These are phyloP conservation scores for Aspergillus cristatus DNA, from an alignment of 495 filamentous ascomycete genomes.

Conservation along the genomic window DNA sequence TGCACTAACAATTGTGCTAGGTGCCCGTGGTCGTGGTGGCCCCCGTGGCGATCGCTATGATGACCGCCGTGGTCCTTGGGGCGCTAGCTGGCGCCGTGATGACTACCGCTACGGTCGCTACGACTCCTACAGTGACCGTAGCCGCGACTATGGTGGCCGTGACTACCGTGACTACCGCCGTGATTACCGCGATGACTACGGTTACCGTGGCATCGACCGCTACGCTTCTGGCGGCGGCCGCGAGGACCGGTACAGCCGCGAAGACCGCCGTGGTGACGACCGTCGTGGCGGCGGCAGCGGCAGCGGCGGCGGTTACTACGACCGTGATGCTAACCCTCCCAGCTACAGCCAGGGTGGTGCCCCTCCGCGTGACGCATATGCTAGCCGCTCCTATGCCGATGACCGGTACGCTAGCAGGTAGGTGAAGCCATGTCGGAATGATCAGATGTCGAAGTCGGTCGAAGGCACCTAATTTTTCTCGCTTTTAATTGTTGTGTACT, in stretches of 20 bases:
- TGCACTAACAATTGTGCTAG: conserved; percentile 15
- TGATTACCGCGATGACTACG: conserved; percentile 35
- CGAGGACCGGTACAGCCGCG: conserved; percentile 61
- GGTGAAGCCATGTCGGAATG: conserved; percentile 9
- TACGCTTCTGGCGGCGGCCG: conserved; percentile 58
- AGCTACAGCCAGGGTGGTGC: conserved; percentile 48
- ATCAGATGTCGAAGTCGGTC: conserved; percentile 5
- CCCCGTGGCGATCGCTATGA: conserved; percentile 33
- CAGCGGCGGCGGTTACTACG: conserved; percentile 41
- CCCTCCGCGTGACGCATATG: conserved; percentile 54
- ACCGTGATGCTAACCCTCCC: conserved; percentile 27
- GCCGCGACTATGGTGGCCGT: conserved; percentile 42
- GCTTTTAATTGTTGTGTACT: conserved; percentile 6
- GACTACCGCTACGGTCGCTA: conserved; percentile 43
- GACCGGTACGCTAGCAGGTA: conserved; percentile 40
- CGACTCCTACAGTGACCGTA: conserved; percentile 50
- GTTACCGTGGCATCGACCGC: conserved; percentile 48
- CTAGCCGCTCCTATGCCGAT: conserved; percentile 44
- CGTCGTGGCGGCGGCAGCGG: conserved; percentile 35
- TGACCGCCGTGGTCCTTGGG: conserved; percentile 51
- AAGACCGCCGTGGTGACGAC: conserved; percentile 43
- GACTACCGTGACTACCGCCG: conserved; percentile 50
- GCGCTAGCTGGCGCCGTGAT: conserved; percentile 39
- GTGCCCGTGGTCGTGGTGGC: conserved; percentile 21
- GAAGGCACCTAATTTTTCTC: conserved; percentile 9